Base-by-base conservation (phyloP, 768 basidiomycete species). In the Myochromella boudieri region DNA sequence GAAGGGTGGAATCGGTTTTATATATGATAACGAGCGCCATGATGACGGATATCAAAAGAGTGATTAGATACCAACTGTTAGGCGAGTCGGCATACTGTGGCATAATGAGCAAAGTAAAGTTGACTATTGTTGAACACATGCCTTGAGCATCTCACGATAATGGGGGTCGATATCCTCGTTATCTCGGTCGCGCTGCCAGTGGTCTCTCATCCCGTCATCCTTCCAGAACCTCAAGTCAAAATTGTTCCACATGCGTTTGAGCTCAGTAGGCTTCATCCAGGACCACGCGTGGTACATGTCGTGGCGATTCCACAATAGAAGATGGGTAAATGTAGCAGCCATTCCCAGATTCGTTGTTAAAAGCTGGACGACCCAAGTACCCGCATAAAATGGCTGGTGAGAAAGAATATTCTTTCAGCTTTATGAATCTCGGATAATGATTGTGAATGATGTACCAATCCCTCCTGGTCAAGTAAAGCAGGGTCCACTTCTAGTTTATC, bases 61-160 rank as follows among this genome's bases (percentile, higher is more conserved):
- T 66, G 17, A 65, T 60, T 1, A 69, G 48, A 51, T 80, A 80
- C 80, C 81, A 82, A 56, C 74, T 78, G 63, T 74, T 77, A 0
- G 80, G 81, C 3, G 71, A 75, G 57, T 82, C 80, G 10, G 77
- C 65, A 60, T 84, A 83, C 68, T 70, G 47, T 52, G 37, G 31
- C n/a, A 38, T 22, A 40, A 11, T 51, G 17, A 43, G 36, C 2
- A 9, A n/a, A 0, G 24, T 28, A 5, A 17, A 22, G 20, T n/a
- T n/a, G 31, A 10, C n/a, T n/a, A n/a, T n/a, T n/a, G n/a, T n/a
- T n/a, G 28, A 31, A 34, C 4, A 43, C 57, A 44, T 22, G 69
- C 75, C 68, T 76, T 77, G 14, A 76, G 63, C 76, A 77, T 77
- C 51, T 77, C 68, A n/a, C 61, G 62, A 52, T 77, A 77, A 54